Evolutionary conservation across 352 stramenopile genomes (phyloP), one percentile per base, ranked within the genome.

Genomic region (Globisporangium barbulae): DNA sequence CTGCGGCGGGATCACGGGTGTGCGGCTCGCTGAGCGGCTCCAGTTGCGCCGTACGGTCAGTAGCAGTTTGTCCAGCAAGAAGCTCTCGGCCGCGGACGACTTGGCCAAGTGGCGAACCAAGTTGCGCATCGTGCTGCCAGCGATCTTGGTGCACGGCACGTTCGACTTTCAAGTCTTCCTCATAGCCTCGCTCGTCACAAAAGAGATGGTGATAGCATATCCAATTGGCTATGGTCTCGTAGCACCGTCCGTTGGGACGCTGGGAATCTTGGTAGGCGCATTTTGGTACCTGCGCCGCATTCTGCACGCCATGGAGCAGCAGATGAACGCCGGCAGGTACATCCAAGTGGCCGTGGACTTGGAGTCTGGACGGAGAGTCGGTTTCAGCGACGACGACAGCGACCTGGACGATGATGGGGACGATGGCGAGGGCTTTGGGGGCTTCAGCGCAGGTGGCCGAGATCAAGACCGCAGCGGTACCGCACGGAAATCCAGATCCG

Each of bases 131-230:
- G 35, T 93, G 4, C 55, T 65, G 1, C 81, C 81, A 0, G 74
- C 81, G 9, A 65, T 91, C 9, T 57, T 85, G 0, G 60, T 88
- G 9, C 84, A 93, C 52, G 82, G 81, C 58, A 68, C 62, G 6
- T 93, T 88, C 55, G 81, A 90, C 53, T 49, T 83, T 6, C 78
- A 90, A 47, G 64, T 84, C 5, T 87, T 93, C 52, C 37, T 88
- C 10, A 33, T 86, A 1, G 75, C 79, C 50, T 68, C 72, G 19
- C 44, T 81, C 9, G 60, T 85, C 17, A 78, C 79, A 2, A 49
- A 75, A 6, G 65, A 77, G 21, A 69, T 75, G 49, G 57, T 71
- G 25, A 61, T 61, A 1, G 53, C 60, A 5, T 62, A 85, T 53
- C 75, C 75, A 12, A 64, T 75, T 2, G n/a, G 70, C 8, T 81